Base-by-base conservation (phyloP, 768 basidiomycete species). In the Suillus fuscotomentosus region DNA sequence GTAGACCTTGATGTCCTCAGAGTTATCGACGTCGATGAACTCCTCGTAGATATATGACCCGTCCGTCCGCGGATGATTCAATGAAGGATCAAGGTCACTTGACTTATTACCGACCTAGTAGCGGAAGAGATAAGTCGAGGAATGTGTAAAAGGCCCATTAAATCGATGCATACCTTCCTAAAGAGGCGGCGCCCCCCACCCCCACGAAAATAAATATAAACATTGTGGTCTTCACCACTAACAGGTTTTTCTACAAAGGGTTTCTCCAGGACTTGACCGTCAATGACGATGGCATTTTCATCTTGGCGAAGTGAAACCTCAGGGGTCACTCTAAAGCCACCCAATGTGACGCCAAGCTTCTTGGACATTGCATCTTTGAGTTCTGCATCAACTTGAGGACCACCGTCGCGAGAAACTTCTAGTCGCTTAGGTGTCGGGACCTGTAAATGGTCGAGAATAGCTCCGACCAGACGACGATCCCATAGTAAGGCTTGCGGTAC, bases 191-290 rank as follows among this genome's bases (percentile, higher is more conserved):
- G 87, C 10, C 97, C 97, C 20, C 94, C 93, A 22, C 97, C 97
- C 5, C 88, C 95, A 60, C 89, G 86, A 74, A 96, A 97, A 78
- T 99, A 99, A 63, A 99, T 98, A 77, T 97, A 97, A 14, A 99
- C 94, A 75, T 99, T 98, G 77, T 99, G 97, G 73, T 99, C 95
- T 76, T 99, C 97, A 9, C 97, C 97, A 69, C 95, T 96, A 67
- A 99, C 96, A 8, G 97, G 97, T 77, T 99, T 99, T 78, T 99
- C 97, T 17, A 99, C 97, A 71, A 98, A 99, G 0, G 97, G 97
- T 75, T 99, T 99, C 76, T 94, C 90, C 77, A 99, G 81, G 43
- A 91, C 84, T 65, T 89, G 82, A 1, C 94, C 95, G 69, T 97
- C 94, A n/a, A 99, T 88, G 70, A 94, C 86, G 73, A 99, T 94